Percentiles rank a stretch among this genome's conserved stretches.
Evolutionary conservation across 1,284 basidiomycete genomes (phyloP).

Genomic region (Chiua sp.): DNA sequence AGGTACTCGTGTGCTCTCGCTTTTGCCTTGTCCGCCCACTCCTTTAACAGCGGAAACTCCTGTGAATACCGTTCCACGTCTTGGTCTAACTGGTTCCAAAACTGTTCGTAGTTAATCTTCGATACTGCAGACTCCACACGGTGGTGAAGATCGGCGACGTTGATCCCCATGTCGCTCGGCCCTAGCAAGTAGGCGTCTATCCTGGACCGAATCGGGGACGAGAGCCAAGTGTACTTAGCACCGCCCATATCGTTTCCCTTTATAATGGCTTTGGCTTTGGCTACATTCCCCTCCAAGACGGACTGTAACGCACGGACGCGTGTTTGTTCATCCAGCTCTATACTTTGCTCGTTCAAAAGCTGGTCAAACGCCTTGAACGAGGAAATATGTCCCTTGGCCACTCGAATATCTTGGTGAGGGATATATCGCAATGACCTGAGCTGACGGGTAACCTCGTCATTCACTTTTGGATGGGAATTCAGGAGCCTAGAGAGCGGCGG

Average conservation of each 20-base stretch:
- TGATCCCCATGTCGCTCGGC: slow-evolving; percentile 4
- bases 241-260: neutral
- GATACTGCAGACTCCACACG: neutral
- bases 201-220: neutral
- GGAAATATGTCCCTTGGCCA: slow-evolving; percentile 30
- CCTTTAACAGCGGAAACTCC: neutral
- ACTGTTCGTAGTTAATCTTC: slow-evolving; percentile 10
- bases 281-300: slow-evolving; percentile 9
- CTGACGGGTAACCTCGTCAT: slow-evolving; percentile 8
- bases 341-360: neutral
- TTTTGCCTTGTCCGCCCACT: slow-evolving; percentile 3
- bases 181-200: slow-evolving; percentile 12
- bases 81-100: slow-evolving; percentile 9
- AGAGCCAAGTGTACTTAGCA: neutral
- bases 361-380: slow-evolving; percentile 20
- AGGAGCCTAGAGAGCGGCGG: slow-evolving; percentile 14
- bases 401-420: slow-evolving; percentile 10
- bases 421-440: slow-evolving; percentile 2
- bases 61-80: neutral
- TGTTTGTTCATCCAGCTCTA: slow-evolving; percentile 10
- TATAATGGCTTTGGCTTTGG: slow-evolving; percentile 2
- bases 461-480: slow-evolving; percentile 22
- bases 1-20: slow-evolving; percentile 3
- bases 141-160: slow-evolving; percentile 4
- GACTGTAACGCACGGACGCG: slow-evolving; percentile 15